Percentiles rank a stretch among this genome's conserved stretches.
phyloP scores from a whole-genome alignment of 208 protist species.

The Tritrichomonas foetus region DNA sequence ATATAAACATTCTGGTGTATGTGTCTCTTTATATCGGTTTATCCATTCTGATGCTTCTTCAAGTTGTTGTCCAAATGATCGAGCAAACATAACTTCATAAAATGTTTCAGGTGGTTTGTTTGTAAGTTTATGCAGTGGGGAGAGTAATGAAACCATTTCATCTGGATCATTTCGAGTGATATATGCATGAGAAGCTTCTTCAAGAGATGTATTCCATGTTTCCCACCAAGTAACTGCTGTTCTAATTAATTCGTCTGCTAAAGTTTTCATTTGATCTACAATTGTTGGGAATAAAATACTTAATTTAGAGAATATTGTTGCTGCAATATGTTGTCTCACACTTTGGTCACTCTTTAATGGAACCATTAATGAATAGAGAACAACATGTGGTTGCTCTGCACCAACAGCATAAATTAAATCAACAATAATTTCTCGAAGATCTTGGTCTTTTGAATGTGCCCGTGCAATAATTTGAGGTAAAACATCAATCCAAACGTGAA shows the following conservation, averaged over 20 bases:
- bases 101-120: background rate
- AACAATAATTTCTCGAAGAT: background rate
- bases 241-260: background rate
- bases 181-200: constrained; percentile 13
- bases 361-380: background rate
- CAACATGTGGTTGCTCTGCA: background rate
- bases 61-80: background rate
- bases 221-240: background rate
- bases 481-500: background rate
- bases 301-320: background rate
- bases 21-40: background rate
- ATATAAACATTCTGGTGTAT: background rate
- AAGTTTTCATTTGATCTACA: background rate
- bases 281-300: background rate
- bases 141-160: background rate
- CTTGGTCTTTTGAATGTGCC: background rate
- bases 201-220: background rate
- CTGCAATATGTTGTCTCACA: background rate
- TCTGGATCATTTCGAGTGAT: background rate
- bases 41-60: background rate
- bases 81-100: background rate
- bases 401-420: background rate
- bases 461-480: constrained; percentile 25
- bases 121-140: background rate
- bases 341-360: background rate